Conservation (phyloP, 2,329 filamentous ascomycete genomes). For the Fusarium sp. region DNA sequence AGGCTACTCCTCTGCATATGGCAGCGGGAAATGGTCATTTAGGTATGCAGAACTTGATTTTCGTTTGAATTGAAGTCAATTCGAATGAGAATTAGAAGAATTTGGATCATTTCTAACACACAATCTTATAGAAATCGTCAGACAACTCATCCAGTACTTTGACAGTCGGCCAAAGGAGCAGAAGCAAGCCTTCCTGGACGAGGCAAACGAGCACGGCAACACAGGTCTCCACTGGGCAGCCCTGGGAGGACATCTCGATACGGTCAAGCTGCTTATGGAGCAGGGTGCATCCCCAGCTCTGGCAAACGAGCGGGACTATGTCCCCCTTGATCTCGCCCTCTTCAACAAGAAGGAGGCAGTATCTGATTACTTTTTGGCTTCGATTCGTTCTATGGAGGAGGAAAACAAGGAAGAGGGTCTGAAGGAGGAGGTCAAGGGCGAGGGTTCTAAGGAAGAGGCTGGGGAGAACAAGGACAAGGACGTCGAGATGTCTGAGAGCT, state of each 20-base stretch:
- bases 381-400: conserved; percentile 61
- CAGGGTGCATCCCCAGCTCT: conserved; percentile 82
- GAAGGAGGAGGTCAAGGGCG: conserved; percentile 52
- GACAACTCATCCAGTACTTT: conserved; percentile 58
- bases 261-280: conserved; percentile 81
- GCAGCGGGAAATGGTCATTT: conserved; percentile 90
- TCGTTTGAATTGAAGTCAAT: not conserved
- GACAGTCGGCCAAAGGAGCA: conserved; percentile 54
- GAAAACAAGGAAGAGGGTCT: conserved; percentile 59
- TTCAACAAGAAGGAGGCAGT: conserved; percentile 76
- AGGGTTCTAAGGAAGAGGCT: conserved; percentile 55
- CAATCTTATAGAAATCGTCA: conserved; percentile 57
- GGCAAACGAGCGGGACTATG: conserved; percentile 86
- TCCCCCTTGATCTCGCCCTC: conserved; percentile 80
- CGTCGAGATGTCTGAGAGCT: conserved; percentile 28
- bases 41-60: conserved; percentile 62
- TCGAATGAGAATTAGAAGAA: not conserved
- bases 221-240: conserved; percentile 95
- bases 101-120: conserved; percentile 6
- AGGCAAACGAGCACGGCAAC: conserved; percentile 85
- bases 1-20: conserved; percentile 90
- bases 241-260: conserved; percentile 85
- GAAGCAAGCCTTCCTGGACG: conserved; percentile 70
- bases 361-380: conserved; percentile 70
- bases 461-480: conserved; percentile 49